phyloP scores from a whole-genome alignment of 129 eudicot species.

The Heracleum sosnowskyi region DNA sequence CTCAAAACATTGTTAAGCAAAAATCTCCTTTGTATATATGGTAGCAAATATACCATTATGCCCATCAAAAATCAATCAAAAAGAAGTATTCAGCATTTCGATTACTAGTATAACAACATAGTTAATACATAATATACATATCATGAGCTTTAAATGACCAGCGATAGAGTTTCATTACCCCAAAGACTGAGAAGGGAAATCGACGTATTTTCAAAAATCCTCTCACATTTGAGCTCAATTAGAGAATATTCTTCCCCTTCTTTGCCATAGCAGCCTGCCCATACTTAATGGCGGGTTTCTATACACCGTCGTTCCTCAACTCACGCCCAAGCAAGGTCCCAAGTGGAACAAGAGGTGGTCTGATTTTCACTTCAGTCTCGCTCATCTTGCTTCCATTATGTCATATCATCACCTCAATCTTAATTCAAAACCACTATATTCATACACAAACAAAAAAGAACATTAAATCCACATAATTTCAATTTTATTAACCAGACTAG shows the following conservation, averaged over 20 bases:
- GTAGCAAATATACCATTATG: constrained; percentile 97
- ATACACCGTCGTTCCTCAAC: constrained; percentile 65
- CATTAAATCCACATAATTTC: background rate
- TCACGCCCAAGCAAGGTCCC: constrained; percentile 81
- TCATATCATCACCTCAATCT: constrained; percentile 28
- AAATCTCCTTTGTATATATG: constrained; percentile 73
- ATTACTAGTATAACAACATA: background rate
- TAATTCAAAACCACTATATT: constrained; percentile 20
- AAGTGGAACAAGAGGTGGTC: constrained; percentile 65
- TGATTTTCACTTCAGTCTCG: constrained; percentile 52
- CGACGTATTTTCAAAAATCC: constrained; percentile 55
- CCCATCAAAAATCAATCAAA: constrained; percentile 79
- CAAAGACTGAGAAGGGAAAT: constrained; percentile 76
- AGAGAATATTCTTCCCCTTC: constrained; percentile 90
- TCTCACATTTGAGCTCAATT: constrained; percentile 66
- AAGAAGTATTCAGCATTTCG: constrained; percentile 11
- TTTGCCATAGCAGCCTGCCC: constrained; percentile 91
- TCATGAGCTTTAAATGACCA: constrained; percentile 1
- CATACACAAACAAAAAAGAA: background rate
- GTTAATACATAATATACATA: background rate
- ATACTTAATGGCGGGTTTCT: constrained; percentile 61
- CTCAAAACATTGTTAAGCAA: constrained; percentile 75
- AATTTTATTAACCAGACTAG: background rate
- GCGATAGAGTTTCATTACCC: constrained; percentile 34
- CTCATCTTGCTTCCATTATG: constrained; percentile 45